A percentile compares a stretch with the other conserved stretches of the same genome.
These are phyloP conservation scores for Pluteus cervinus DNA, from an alignment of 768 basidiomycete genomes.

Conservation along the genomic window DNA sequence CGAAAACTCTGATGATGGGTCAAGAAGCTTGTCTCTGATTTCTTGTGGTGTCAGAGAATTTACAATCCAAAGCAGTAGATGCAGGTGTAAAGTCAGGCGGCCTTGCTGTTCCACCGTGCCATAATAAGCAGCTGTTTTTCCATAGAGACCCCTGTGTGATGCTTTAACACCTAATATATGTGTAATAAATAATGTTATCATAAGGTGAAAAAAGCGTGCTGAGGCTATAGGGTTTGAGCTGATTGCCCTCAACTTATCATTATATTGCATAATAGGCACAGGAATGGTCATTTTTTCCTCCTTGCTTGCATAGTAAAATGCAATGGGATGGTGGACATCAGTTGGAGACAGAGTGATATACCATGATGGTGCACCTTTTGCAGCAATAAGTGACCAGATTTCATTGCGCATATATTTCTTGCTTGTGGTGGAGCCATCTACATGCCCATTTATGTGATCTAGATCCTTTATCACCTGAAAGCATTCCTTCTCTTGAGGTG, in stretches of 20 bases:
- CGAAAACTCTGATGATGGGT: conserved; percentile 13
- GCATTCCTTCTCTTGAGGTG: conserved; percentile 14
- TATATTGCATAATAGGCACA: conserved; percentile 1
- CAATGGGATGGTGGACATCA: conserved; percentile 20
- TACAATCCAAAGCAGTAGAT: conserved; percentile 25
- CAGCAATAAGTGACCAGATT: conserved; percentile 15
- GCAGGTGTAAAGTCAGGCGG: conserved; percentile 22
- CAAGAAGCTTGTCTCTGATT: conserved; percentile 20
- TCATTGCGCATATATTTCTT: conserved; percentile 25
- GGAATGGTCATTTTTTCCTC: conserved; percentile 5
- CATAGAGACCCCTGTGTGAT: conserved; percentile 13
- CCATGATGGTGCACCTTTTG: conserved; percentile 2
- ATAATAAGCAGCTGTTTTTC: conserved; percentile 17
- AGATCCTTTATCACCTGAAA: conserved; percentile 30
- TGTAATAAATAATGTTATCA: conserved; percentile 9
- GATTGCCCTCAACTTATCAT: conserved; percentile 1
- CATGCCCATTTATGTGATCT: conserved; percentile 26
- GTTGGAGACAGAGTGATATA: conserved; percentile 1
- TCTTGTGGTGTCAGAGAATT: conserved; percentile 22
- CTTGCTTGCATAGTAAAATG: conserved; percentile 20
- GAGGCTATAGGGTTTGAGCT: conserved; percentile 17
- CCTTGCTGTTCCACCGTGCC: conserved; percentile 28
- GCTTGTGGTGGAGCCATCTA: conserved; percentile 18
- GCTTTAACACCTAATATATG: conserved; percentile 7
- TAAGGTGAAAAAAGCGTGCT: conserved; percentile 18